Evolutionary conservation across 805 yeast species (phyloP).

Genomic region (Saccharomycopsis javanensis): DNA sequence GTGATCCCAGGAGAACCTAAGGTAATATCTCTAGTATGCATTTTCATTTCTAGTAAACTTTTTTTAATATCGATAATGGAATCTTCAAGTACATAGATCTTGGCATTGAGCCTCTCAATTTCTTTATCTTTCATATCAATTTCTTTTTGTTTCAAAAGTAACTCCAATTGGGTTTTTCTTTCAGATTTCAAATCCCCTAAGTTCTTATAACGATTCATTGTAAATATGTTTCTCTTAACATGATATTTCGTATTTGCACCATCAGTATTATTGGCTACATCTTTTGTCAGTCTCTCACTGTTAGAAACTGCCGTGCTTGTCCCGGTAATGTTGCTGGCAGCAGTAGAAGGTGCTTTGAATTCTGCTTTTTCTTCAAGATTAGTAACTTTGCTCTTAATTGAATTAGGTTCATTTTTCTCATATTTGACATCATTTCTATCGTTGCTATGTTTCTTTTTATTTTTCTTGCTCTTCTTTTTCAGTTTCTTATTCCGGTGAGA

Average conservation of each 20-base stretch:
- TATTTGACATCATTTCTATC: not conserved
- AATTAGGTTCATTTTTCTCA: not conserved
- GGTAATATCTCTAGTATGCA: not conserved
- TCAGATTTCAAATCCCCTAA: not conserved
- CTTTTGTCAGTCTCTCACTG: not conserved
- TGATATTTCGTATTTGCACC: not conserved
- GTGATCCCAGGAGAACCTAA: not conserved
- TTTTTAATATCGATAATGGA: constrained; percentile 8
- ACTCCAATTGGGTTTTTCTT: not conserved
- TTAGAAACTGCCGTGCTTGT: not conserved
- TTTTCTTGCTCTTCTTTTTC: constrained; percentile 3
- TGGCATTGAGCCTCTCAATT: constrained; percentile 11
- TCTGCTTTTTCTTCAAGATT: not conserved
- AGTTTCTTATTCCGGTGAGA: not conserved
- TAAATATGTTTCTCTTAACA: not conserved
- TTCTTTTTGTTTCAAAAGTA: constrained; percentile 2
- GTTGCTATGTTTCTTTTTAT: not conserved
- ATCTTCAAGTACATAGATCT: constrained; percentile 9
- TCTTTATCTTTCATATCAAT: constrained; percentile 9
- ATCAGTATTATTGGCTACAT: not conserved
- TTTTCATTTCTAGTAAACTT: constrained; percentile 9
- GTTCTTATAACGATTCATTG: not conserved
- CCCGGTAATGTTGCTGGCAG: not conserved
- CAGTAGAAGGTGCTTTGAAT: not conserved
- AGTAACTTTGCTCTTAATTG: not conserved